Conservation (phyloP, 805 yeast species). For the Candida maesae region DNA sequence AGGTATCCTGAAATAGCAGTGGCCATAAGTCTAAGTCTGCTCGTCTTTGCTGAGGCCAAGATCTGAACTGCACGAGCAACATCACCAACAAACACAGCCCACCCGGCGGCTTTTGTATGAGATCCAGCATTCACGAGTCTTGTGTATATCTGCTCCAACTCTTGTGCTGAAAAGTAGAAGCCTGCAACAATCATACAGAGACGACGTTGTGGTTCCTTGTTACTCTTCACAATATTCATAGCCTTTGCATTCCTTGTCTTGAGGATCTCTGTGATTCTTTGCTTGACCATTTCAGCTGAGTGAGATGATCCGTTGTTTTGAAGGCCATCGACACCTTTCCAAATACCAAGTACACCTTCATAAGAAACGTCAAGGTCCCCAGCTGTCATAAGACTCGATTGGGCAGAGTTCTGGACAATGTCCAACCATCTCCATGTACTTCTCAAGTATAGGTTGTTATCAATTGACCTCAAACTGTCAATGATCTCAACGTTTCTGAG, state of each 20-base stretch:
- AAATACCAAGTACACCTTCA: constrained; percentile 84
- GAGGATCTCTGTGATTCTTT: constrained; percentile 31
- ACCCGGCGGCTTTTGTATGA: constrained; percentile 90
- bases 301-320: constrained; percentile 33
- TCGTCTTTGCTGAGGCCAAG: constrained; percentile 69
- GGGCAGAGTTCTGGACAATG: constrained; percentile 61
- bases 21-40: constrained; percentile 72
- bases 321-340: constrained; percentile 69
- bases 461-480: constrained; percentile 49
- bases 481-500: constrained; percentile 57
- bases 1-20: constrained; percentile 92
- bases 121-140: constrained; percentile 54
- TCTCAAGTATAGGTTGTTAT: constrained; percentile 51
- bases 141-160: constrained; percentile 65
- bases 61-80: constrained; percentile 76
- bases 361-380: constrained; percentile 76
- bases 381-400: constrained; percentile 62
- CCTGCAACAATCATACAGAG: constrained; percentile 83
- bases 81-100: constrained; percentile 95
- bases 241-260: constrained; percentile 29
- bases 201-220: constrained; percentile 65
- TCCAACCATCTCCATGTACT: constrained; percentile 93
- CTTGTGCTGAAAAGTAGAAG: constrained; percentile 78
- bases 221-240: constrained; percentile 32
- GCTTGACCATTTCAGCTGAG: constrained; percentile 18